Percentiles rank a stretch among this genome's conserved stretches.
phyloP scores from a whole-genome alignment of 1,139 yeast genomes.

The Scheffersomyces illinoinensis region DNA sequence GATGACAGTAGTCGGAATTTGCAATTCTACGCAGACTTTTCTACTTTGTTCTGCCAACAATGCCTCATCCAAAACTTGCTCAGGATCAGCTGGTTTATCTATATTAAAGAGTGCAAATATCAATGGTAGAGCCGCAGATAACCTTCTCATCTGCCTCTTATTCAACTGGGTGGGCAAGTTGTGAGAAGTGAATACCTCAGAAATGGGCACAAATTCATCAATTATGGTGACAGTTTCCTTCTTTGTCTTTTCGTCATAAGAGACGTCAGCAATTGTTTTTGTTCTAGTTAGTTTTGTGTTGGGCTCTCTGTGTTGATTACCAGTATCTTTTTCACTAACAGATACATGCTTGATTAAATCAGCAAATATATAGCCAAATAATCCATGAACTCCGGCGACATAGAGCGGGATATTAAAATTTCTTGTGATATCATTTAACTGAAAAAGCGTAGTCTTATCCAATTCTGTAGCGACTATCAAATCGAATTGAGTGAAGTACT shows the following conservation, averaged over 20 bases:
- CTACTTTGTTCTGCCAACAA: constrained; percentile 28
- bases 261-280: constrained; percentile 54
- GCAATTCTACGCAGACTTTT: constrained; percentile 28
- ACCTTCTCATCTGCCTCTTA: constrained; percentile 56
- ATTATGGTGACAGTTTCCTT: constrained; percentile 57
- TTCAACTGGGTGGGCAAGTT: constrained; percentile 46
- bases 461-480: constrained; percentile 77
- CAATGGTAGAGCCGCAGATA: constrained; percentile 63
- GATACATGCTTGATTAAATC: constrained; percentile 72
- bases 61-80: constrained; percentile 29
- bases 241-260: constrained; percentile 23
- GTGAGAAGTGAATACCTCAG: constrained; percentile 33
- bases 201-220: constrained; percentile 50
- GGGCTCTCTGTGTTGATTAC: constrained; percentile 50
- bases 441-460: constrained; percentile 36
- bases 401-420: constrained; percentile 62
- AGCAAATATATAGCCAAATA: constrained; percentile 78
- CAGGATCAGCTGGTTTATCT: constrained; percentile 27
- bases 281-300: constrained; percentile 49
- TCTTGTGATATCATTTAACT: constrained; percentile 58
- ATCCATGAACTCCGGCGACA: constrained; percentile 70
- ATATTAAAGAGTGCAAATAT: constrained; percentile 55
- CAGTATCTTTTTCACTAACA: constrained; percentile 39
- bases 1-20: constrained; percentile 39
- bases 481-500: constrained; percentile 61